Conservation (phyloP, 208 protist species). For the Leishmania amazonensis region DNA sequence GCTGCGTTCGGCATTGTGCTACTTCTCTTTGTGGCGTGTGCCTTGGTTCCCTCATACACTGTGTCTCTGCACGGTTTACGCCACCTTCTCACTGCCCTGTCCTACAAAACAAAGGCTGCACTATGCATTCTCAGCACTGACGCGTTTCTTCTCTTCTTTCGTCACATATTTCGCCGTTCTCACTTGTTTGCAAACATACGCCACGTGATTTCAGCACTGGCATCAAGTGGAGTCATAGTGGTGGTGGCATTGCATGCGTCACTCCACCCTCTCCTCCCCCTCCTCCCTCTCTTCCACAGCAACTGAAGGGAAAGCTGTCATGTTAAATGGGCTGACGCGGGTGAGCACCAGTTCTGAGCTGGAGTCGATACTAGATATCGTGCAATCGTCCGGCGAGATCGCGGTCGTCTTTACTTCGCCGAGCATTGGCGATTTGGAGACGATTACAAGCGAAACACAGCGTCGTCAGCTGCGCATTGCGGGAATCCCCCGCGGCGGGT, state of each 20-base stretch:
- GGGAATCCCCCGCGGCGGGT: conserved; percentile 59
- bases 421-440: conserved; percentile 70
- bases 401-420: conserved; percentile 55
- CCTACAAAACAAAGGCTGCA: not conserved
- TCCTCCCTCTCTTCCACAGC: not conserved
- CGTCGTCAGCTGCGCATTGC: conserved; percentile 69
- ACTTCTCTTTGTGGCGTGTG: not conserved
- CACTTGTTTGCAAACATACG: not conserved
- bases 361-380: conserved; percentile 34
- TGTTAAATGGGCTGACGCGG: conserved; percentile 18
- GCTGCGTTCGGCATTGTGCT: not conserved
- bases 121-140: not conserved
- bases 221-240: not conserved
- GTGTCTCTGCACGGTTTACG: not conserved
- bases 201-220: not conserved
- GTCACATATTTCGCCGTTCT: not conserved
- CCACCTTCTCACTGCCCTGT: not conserved
- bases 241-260: not conserved
- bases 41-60: not conserved
- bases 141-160: not conserved
- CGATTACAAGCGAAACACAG: conserved; percentile 56
- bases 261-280: not conserved
- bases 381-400: conserved; percentile 69
- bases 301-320: not conserved
- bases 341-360: conserved; percentile 24